phyloP scores from a whole-genome alignment of 2,329 filamentous ascomycete genomes.

The Xylaria sp. region DNA sequence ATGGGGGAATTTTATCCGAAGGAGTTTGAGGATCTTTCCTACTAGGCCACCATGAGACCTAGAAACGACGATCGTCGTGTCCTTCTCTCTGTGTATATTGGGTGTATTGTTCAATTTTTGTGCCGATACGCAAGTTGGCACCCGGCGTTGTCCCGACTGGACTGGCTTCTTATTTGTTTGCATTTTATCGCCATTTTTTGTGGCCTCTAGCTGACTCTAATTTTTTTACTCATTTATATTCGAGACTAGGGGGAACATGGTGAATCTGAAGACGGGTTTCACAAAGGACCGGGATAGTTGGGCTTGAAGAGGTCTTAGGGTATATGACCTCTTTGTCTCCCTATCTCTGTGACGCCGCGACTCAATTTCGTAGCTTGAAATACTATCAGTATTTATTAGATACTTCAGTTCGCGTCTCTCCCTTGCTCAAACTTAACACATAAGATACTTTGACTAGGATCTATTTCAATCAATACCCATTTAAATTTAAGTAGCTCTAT shows the following conservation, averaged over 20 bases:
- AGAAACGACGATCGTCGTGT: conserved; percentile 6
- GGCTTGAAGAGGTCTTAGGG: conserved; percentile 17
- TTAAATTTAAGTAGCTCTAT: not conserved
- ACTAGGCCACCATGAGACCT: conserved; percentile 2
- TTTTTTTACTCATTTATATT: conserved; percentile 28
- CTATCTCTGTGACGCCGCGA: conserved; percentile 6
- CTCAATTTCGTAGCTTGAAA: conserved; percentile 26
- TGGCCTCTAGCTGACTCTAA: conserved; percentile 36
- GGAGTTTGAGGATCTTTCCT: conserved; percentile 16
- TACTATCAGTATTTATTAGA: conserved; percentile 32
- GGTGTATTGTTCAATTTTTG: conserved; percentile 30
- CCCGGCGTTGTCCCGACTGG: conserved; percentile 36
- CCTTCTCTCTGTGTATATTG: conserved; percentile 39
- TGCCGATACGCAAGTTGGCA: conserved; percentile 32
- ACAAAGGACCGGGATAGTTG: conserved; percentile 22
- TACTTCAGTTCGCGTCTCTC: conserved; percentile 34
- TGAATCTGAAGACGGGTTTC: conserved; percentile 22
- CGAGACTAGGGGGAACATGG: conserved; percentile 19
- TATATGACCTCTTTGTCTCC: conserved; percentile 15
- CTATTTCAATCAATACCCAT: conserved; percentile 6
- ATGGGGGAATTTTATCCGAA: not conserved
- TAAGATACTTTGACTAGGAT: conserved; percentile 19
- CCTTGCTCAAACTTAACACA: conserved; percentile 24
- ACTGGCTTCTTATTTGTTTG: conserved; percentile 35
- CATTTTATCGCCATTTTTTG: conserved; percentile 25